Conservation (phyloP, 768 basidiomycete species). For the Terana coerulea region DNA sequence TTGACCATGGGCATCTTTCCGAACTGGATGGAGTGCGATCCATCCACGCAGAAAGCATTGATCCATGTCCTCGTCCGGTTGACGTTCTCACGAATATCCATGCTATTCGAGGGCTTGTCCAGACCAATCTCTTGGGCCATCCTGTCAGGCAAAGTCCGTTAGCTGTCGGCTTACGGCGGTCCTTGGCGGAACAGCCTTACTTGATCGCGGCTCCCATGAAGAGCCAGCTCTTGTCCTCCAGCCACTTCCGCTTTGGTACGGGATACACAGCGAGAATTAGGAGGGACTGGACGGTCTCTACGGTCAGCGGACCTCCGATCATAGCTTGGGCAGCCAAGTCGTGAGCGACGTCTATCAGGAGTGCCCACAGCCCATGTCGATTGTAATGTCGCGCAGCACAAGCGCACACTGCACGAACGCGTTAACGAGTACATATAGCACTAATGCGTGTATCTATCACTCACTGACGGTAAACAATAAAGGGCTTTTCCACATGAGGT, state of each 20-base stretch:
- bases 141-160: constrained; percentile 28
- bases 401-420: constrained; percentile 45
- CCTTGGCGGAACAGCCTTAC: constrained; percentile 29
- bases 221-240: constrained; percentile 66
- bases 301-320: constrained; percentile 46
- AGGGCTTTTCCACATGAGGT: constrained; percentile 43
- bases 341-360: constrained; percentile 52
- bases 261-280: constrained; percentile 57
- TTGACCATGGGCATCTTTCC: constrained; percentile 63
- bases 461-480: constrained; percentile 53
- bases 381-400: constrained; percentile 58
- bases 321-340: constrained; percentile 50
- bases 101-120: constrained; percentile 42
- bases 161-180: background rate
- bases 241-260: constrained; percentile 53
- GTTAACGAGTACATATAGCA: background rate
- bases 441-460: constrained; percentile 20
- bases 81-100: constrained; percentile 52
- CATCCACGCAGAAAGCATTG: constrained; percentile 65
- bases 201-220: constrained; percentile 63
- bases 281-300: constrained; percentile 72
- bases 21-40: constrained; percentile 63
- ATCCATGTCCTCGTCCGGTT: constrained; percentile 71
- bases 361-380: constrained; percentile 43
- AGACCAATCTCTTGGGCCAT: constrained; percentile 68